Percentiles rank a stretch among this genome's conserved stretches.
These are phyloP conservation scores for Rhexocercosporidium sp. DNA, from an alignment of 2,329 filamentous ascomycete genomes.

Conservation along the genomic window DNA sequence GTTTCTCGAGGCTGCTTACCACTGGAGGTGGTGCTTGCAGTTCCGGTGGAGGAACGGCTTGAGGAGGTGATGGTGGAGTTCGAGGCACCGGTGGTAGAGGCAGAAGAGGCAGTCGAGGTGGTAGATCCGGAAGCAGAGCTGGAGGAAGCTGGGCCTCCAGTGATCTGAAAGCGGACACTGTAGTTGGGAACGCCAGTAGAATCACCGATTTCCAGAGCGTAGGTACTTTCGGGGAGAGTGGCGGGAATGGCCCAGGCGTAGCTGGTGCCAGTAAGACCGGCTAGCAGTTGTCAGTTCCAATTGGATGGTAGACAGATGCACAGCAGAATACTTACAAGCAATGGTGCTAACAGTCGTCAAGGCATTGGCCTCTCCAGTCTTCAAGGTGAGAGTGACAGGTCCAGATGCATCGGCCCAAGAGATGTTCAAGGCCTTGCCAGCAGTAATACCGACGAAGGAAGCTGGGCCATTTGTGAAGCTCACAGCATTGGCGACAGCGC, in stretches of 20 bases:
- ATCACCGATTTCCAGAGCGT: slow-evolving; percentile 39
- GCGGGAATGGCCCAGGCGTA: slow-evolving; percentile 35
- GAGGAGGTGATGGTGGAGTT: slow-evolving; percentile 20
- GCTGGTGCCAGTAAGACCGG: slow-evolving; percentile 32
- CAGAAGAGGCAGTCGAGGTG: slow-evolving; percentile 5
- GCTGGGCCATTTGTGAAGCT: slow-evolving; percentile 35
- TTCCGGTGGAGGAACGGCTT: background rate
- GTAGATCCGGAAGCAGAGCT: slow-evolving; percentile 20
- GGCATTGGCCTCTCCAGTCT: slow-evolving; percentile 34
- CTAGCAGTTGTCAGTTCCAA: slow-evolving; percentile 21
- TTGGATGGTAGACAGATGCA: background rate
- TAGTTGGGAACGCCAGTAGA: slow-evolving; percentile 32
- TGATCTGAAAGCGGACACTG: slow-evolving; percentile 36
- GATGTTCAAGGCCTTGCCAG: slow-evolving; percentile 34
- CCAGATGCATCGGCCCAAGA: slow-evolving; percentile 37
- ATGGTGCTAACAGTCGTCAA: slow-evolving; percentile 36
- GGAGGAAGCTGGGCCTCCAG: slow-evolving; percentile 26
- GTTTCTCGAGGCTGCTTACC: background rate
- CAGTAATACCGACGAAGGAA: slow-evolving; percentile 31
- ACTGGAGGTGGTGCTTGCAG: slow-evolving; percentile 4
- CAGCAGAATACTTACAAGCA: slow-evolving; percentile 30
- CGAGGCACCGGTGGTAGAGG: slow-evolving; percentile 21
- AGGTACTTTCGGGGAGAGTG: slow-evolving; percentile 24
- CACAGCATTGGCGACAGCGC: slow-evolving; percentile 31
- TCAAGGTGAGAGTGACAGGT: slow-evolving; percentile 38